These are phyloP conservation scores for Pseudocercospora fijiensis DNA, from an alignment of 2,329 filamentous ascomycete genomes.

Conservation along the genomic window DNA sequence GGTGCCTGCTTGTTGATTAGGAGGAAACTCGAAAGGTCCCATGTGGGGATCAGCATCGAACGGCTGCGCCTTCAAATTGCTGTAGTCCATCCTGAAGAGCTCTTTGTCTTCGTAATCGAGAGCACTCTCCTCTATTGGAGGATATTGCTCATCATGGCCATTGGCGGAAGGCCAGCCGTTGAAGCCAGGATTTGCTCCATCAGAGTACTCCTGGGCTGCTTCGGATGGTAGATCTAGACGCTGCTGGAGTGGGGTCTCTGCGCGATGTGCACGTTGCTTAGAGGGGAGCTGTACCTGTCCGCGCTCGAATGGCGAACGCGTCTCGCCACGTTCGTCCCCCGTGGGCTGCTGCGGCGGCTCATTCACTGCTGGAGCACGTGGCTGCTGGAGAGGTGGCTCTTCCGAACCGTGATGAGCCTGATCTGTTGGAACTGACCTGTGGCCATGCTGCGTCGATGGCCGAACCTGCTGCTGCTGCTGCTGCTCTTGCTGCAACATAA, in stretches of 20 bases:
- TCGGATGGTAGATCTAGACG: neutral
- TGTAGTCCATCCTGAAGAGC: slow-evolving; percentile 33
- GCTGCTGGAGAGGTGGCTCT: neutral
- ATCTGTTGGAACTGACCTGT: neutral
- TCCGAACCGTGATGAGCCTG: neutral
- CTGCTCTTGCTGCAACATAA: neutral
- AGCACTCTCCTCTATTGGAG: slow-evolving; percentile 16
- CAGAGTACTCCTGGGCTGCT: neutral
- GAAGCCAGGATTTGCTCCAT: neutral
- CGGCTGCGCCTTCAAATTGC: slow-evolving; percentile 29
- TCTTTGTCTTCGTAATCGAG: slow-evolving; percentile 34
- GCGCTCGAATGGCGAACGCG: neutral
- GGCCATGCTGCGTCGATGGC: neutral
- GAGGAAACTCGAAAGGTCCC: slow-evolving; percentile 14
- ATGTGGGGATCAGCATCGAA: slow-evolving; percentile 33
- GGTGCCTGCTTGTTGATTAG: slow-evolving; percentile 14
- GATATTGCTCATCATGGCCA: neutral
- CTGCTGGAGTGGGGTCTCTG: neutral
- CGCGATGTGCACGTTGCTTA: neutral
- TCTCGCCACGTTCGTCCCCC: neutral
- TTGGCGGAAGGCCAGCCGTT: neutral
- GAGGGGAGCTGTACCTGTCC: neutral
- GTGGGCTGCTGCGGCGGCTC: neutral
- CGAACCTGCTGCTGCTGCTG: neutral
- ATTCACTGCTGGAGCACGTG: neutral